Evolutionary conservation across 306 rosid genomes (phyloP), one percentile per base, ranked within the genome.

Genomic region (Lathyrus oleraceus): DNA sequence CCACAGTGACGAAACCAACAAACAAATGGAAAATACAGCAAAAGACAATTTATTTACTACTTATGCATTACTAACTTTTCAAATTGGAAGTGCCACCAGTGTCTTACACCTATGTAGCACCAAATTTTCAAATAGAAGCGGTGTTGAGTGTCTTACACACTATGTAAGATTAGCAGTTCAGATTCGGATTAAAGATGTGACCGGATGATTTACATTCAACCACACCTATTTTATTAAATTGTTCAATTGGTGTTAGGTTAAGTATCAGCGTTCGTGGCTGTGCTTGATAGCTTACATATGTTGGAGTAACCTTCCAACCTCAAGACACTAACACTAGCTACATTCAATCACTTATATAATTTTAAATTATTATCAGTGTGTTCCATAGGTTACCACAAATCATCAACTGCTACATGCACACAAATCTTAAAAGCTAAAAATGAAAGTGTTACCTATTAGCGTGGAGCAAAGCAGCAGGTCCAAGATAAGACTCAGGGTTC

Each of bases 381-480:
- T 38, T 14, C 9, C 20, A 42, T 11, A 42, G 12, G 1, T 39
- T 45, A 51, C 57, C 57, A 52, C 14, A 52, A 19, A 52, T 51
- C 27, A 52, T 52, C 28, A 52, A 52, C 11, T 12, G 7, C 14
- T 52, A 52, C 6, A 52, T 2, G 12, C 30, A 10, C 23, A 48
- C 48, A 48, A 48, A 48, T 16, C 54, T 15, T 3, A 48, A 48
- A 45, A 45, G 9, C 17, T 45, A 45, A 14, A 45, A 45, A 5
- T 14, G 3, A 5, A 61, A 44, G 4, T 19, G 21, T 64, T 86
- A 95, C 99, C 99, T 82, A 68, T 95, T 91, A 75, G 99, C 99
- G 35, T 91, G 96, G 61, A 95, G 99, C 86, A 95, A 69, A 14
- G 99, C 96, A 0, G 99, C 99, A 3, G 99, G 99, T 4, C 99